phyloP scores from a whole-genome alignment of 2,329 filamentous ascomycete genomes.

The Penicillium brasilianum region DNA sequence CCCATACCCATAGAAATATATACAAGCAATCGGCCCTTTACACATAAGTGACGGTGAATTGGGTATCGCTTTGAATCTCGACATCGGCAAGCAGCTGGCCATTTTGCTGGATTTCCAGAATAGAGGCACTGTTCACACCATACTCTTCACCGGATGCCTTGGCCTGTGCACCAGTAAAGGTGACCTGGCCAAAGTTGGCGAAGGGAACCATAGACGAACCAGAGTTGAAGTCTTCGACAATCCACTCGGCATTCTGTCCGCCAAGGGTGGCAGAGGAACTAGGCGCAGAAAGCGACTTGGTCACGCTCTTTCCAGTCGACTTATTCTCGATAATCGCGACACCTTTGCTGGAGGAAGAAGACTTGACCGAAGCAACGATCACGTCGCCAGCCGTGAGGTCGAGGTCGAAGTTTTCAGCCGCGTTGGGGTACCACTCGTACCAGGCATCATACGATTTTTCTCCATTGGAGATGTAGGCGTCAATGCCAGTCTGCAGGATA shows the following conservation, averaged over 20 bases:
- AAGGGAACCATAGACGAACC: constrained; percentile 50
- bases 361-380: constrained; percentile 49
- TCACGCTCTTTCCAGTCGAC: constrained; percentile 57
- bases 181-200: constrained; percentile 55
- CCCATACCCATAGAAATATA: not conserved
- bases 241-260: constrained; percentile 66
- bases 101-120: constrained; percentile 56
- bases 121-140: constrained; percentile 45
- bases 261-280: constrained; percentile 51
- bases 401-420: constrained; percentile 60
- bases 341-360: constrained; percentile 48
- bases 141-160: constrained; percentile 28
- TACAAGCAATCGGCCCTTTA: constrained; percentile 7
- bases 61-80: constrained; percentile 30
- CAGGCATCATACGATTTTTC: constrained; percentile 58
- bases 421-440: constrained; percentile 67
- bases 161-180: constrained; percentile 42
- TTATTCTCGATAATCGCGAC: constrained; percentile 58
- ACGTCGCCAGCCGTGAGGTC: constrained; percentile 52
- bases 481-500: constrained; percentile 63
- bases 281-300: constrained; percentile 57
- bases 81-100: constrained; percentile 41
- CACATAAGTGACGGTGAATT: constrained; percentile 35
- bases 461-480: constrained; percentile 57
- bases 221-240: constrained; percentile 61